phyloP scores from a whole-genome alignment of 73 alveolate genomes.

The Urostyla sp. region DNA sequence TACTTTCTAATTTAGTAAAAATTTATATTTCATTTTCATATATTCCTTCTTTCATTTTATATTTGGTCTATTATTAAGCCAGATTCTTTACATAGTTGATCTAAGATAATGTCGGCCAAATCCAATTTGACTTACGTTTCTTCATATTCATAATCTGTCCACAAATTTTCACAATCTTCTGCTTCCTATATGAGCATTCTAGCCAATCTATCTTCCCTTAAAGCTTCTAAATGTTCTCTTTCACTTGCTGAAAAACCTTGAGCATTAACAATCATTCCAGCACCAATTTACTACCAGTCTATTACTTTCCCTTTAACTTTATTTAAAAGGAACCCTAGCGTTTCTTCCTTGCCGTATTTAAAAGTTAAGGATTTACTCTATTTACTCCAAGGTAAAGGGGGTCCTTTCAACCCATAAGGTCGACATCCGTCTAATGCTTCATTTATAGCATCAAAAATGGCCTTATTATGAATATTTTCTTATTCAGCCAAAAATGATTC shows the following conservation, averaged over 20 bases:
- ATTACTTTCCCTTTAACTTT: slow-evolving; percentile 30
- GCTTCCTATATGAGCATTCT: slow-evolving; percentile 43
- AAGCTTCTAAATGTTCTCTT: slow-evolving; percentile 18
- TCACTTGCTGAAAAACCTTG: slow-evolving; percentile 35
- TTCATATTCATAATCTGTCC: slow-evolving; percentile 66
- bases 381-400: slow-evolving; percentile 89
- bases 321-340: slow-evolving; percentile 1
- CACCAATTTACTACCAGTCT: slow-evolving; percentile 23
- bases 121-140: slow-evolving; percentile 63
- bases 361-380: slow-evolving; percentile 56
- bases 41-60: background rate
- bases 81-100: slow-evolving; percentile 46
- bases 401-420: slow-evolving; percentile 88
- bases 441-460: slow-evolving; percentile 84
- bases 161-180: slow-evolving; percentile 54
- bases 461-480: slow-evolving; percentile 91
- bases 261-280: too few species aligned
- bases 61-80: background rate
- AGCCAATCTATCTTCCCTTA: slow-evolving; percentile 62
- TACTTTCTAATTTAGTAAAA: background rate
- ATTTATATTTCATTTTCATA: background rate
- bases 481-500: slow-evolving; percentile 65
- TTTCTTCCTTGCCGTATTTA: slow-evolving; percentile 54
- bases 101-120: slow-evolving; percentile 60
- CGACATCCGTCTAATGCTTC: slow-evolving; percentile 88